Conservation (phyloP, 768 basidiomycete species). For the Agaricus sinodeliciosus region DNA sequence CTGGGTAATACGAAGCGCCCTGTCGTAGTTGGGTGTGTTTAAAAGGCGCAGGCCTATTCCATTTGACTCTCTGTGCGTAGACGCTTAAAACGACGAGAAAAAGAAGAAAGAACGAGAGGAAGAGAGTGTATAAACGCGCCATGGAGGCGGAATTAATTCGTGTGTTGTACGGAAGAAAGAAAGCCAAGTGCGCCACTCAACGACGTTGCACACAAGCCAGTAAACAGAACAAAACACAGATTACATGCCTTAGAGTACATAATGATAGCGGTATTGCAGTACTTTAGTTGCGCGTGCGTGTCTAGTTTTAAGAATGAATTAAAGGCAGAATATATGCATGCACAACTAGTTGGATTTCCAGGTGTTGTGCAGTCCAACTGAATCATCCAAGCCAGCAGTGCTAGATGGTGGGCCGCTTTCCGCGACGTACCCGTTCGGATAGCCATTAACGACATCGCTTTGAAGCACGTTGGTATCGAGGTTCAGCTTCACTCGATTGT, state of each 20-base stretch:
- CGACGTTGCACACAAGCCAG: background rate
- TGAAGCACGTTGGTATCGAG: constrained; percentile 27
- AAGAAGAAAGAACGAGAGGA: constrained; percentile 9
- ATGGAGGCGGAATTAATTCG: background rate
- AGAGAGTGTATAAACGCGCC: background rate
- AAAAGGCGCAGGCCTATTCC: constrained; percentile 61
- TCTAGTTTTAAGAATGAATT: background rate
- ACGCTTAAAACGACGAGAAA: constrained; percentile 11
- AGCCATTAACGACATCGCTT: constrained; percentile 22
- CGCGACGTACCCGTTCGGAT: constrained; percentile 16
- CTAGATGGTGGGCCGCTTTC: constrained; percentile 32
- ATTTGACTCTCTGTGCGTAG: constrained; percentile 40
- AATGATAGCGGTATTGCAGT: constrained; percentile 6
- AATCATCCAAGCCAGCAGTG: constrained; percentile 53
- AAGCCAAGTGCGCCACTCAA: background rate
- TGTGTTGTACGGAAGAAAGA: no score
- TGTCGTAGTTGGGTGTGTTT: constrained; percentile 36
- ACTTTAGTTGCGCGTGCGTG: background rate
- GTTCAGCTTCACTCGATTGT: constrained; percentile 52
- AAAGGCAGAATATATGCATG: background rate
- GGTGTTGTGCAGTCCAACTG: constrained; percentile 73
- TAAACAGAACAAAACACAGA: background rate
- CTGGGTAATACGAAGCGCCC: constrained; percentile 48
- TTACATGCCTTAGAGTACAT: background rate
- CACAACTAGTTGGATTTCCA: constrained; percentile 19